Evolutionary conservation across 352 stramenopile species (phyloP).

Genomic region (Discostella stelligera): DNA sequence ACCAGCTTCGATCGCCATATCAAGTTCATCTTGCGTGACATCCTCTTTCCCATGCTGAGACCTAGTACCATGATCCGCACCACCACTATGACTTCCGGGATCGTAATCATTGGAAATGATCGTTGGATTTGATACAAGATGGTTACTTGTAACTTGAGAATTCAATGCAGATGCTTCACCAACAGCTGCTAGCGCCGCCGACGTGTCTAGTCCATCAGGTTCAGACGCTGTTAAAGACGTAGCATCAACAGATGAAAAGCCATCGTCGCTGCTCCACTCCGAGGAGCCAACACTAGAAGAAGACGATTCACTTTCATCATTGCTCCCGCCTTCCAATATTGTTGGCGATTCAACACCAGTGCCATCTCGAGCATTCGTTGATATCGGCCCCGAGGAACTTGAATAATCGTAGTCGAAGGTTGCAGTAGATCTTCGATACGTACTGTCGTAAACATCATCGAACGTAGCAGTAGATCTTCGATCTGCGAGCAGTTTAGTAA

Average conservation of each 20-base stretch:
- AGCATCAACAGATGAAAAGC: constrained; percentile 34
- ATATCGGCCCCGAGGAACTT: not conserved
- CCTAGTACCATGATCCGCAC: not conserved
- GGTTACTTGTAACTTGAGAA: not conserved
- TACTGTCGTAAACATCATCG: not conserved
- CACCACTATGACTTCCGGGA: constrained; percentile 8
- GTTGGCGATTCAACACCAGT: not conserved
- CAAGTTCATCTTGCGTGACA: constrained; percentile 35
- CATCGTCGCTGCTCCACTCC: constrained; percentile 23
- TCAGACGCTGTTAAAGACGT: constrained; percentile 16
- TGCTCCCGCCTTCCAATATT: not conserved
- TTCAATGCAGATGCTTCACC: not conserved
- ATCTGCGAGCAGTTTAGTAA: constrained; percentile 34
- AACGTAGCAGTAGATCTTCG: not conserved
- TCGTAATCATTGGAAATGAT: not conserved
- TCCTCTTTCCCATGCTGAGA: not conserved
- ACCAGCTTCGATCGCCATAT: constrained; percentile 48
- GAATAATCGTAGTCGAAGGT: not conserved
- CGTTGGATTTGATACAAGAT: constrained; percentile 4
- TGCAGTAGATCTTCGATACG: not conserved
- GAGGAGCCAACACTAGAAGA: constrained; percentile 22
- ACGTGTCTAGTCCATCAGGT: not conserved
- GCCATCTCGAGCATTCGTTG: not conserved
- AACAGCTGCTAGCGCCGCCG: constrained; percentile 1
- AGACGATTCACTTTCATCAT: not conserved